phyloP scores from a whole-genome alignment of 108 stramenopile genomes.

The Nitzschia sp. region DNA sequence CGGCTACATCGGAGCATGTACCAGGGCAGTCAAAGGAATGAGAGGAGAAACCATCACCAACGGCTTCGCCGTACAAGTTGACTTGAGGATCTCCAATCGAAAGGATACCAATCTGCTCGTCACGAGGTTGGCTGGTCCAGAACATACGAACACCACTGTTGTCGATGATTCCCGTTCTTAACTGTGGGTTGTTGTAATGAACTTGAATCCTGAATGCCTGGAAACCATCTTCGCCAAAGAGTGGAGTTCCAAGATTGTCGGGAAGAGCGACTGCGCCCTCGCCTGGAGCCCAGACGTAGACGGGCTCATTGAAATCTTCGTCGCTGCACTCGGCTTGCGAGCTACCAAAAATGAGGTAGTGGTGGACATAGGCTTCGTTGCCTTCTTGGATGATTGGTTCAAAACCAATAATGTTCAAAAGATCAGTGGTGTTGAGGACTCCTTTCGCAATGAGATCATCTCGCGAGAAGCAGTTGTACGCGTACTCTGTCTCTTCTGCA shows the following conservation, averaged over 20 bases:
- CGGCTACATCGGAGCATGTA: conserved; percentile 36
- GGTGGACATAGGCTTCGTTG: conserved; percentile 44
- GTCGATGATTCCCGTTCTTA: conserved; percentile 33
- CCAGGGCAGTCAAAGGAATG: conserved; percentile 52
- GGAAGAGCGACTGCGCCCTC: conserved; percentile 36
- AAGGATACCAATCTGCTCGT: conserved; percentile 46
- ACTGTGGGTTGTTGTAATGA: conserved; percentile 62
- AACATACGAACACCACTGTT: conserved; percentile 58
- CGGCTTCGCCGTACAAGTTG: conserved; percentile 20
- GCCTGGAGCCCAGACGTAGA: conserved; percentile 59
- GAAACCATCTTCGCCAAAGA: conserved; percentile 39
- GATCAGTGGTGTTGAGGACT: conserved; percentile 20
- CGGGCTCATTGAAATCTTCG: neutral
- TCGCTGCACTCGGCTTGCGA: neutral
- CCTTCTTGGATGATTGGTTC: conserved; percentile 35
- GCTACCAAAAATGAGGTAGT: conserved; percentile 30
- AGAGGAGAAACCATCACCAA: conserved; percentile 37
- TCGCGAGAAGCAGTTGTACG: conserved; percentile 39
- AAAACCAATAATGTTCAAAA: conserved; percentile 32
- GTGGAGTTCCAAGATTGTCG: conserved; percentile 40
- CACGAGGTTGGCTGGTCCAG: conserved; percentile 37
- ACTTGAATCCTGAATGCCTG: conserved; percentile 34
- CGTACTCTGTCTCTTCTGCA: conserved; percentile 44
- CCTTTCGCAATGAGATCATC: conserved; percentile 39
- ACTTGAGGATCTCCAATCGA: conserved; percentile 49